phyloP scores from a whole-genome alignment of 768 basidiomycete species.

The Mycena amicta region DNA sequence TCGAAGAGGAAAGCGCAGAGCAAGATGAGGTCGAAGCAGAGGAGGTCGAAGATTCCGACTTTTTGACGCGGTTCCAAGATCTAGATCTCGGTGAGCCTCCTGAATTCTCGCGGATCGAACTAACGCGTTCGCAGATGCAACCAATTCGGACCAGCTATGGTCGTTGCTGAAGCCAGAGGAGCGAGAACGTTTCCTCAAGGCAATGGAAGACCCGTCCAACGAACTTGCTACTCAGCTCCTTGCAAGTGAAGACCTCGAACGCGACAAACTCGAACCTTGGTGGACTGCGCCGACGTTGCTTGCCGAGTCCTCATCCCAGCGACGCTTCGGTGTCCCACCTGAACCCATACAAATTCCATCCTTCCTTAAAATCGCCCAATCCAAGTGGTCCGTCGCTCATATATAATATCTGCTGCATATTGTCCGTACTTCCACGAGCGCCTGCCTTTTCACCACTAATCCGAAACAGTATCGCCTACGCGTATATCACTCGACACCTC shows the following conservation, averaged over 20 bases:
- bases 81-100: slow-evolving; percentile 62
- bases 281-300: slow-evolving; percentile 54
- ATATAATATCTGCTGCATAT: slow-evolving; percentile 70
- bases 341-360: slow-evolving; percentile 40
- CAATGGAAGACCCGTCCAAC: slow-evolving; percentile 63
- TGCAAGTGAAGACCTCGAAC: slow-evolving; percentile 54
- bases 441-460: neutral
- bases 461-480: slow-evolving; percentile 63
- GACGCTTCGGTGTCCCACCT: no score
- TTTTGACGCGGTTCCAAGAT: slow-evolving; percentile 52
- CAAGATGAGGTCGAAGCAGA: slow-evolving; percentile 37
- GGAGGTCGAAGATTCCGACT: slow-evolving; percentile 42
- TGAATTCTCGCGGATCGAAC: neutral
- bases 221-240: slow-evolving; percentile 62
- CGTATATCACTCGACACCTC: slow-evolving; percentile 65
- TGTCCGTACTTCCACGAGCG: slow-evolving; percentile 47
- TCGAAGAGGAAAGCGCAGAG: slow-evolving; percentile 62
- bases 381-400: slow-evolving; percentile 47
- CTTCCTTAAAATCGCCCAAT: slow-evolving; percentile 42
- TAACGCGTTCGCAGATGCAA: slow-evolving; percentile 44
- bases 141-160: slow-evolving; percentile 62
- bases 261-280: slow-evolving; percentile 65
- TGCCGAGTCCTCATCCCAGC: slow-evolving; percentile 44
- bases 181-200: slow-evolving; percentile 58
- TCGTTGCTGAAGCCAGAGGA: slow-evolving; percentile 60